Base-by-base conservation (phyloP, 129 eudicot genomes). In the Escallonia herrerae region DNA sequence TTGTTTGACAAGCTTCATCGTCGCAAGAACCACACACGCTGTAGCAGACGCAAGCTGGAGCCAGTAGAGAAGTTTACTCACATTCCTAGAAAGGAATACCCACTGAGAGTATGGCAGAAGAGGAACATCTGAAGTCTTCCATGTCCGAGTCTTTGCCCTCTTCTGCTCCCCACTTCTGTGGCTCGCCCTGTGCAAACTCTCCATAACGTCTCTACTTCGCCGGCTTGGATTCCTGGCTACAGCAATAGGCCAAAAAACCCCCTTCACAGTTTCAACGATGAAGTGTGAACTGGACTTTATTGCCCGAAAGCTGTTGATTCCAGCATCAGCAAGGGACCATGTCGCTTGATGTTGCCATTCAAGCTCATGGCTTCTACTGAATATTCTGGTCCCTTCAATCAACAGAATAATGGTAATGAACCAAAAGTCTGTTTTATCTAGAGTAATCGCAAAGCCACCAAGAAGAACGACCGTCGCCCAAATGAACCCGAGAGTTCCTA, bases 331-430 rank as follows among this genome's bases (percentile, higher is more conserved):
- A 47, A 86, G 40, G 6, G 93, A 77, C 97, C 97, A 89, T 7
- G 99, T 94, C 41, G 99, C 79, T 72, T 94, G 99, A 40, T 89
- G 99, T 70, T 94, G 99, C 97, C 95, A 86, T 54, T 94, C 99
- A 43, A 94, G 99, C 86, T 94, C 99, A 41, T 78, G 99, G 54
- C 96, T 89, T 53, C 99, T 61, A 78, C 99, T 82, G 63, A 89
- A 94, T 22, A 94, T 94, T 43, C 99, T 45, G 2, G 95, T 75
- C 3, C 96, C 95, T 63, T 94, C 99, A 15, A 86, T 86, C 68
- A 86, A 49, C 14, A 94, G 53, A 48, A 94, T 94, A 43, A 84
- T 63, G 1, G 97, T 89, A 5, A 94, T 80, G 78, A 86, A 69
- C 97, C 97, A 89, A 66, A 89, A 94, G 49, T 94, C 97, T 2